A percentile compares a stretch with the other conserved stretches of the same genome.
These are phyloP conservation scores for Chytridiales sp. DNA, from an alignment of 371 early-diverging fungal genomes.

Conservation along the genomic window DNA sequence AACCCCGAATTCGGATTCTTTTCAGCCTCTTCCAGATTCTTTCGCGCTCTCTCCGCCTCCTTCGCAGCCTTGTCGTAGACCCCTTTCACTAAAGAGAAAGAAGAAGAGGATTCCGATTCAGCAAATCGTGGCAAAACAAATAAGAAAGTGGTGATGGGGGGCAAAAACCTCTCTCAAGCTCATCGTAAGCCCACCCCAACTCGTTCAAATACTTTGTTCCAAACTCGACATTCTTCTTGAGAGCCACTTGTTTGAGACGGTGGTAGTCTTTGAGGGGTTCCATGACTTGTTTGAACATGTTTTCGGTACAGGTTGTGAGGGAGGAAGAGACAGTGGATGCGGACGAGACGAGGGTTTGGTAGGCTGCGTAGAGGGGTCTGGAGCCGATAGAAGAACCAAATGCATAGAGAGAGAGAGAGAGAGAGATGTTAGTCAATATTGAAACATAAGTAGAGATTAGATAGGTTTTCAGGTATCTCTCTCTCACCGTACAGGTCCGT, in stretches of 20 bases:
- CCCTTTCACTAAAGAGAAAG: conserved; percentile 22
- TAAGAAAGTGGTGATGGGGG: neutral
- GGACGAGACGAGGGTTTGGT: conserved; percentile 31
- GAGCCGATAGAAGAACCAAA: neutral
- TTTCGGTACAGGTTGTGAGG: conserved; percentile 26
- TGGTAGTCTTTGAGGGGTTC: conserved; percentile 42
- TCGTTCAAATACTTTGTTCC: conserved; percentile 43
- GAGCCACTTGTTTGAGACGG: conserved; percentile 22
- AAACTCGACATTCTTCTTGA: conserved; percentile 43
- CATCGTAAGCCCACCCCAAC: conserved; percentile 39
- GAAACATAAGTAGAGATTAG: too few species aligned
- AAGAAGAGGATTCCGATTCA: neutral
- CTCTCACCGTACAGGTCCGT: conserved; percentile 1
- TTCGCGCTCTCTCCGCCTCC: conserved; percentile 36
- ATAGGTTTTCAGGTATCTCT: too few species aligned
- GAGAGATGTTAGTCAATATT: too few species aligned
- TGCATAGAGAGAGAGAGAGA: too few species aligned
- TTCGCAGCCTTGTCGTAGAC: conserved; percentile 45
- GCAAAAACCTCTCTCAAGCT: conserved; percentile 36
- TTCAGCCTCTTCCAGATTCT: conserved; percentile 42
- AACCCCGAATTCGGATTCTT: conserved; percentile 46
- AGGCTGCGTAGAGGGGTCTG: conserved; percentile 35
- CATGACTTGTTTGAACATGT: conserved; percentile 29
- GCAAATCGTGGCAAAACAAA: neutral
- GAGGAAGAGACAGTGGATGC: conserved; percentile 33